Percentiles rank a stretch among this genome's conserved stretches.
These are phyloP conservation scores for Smallanthus sonchifolius DNA, from an alignment of 129 eudicot genomes.

Conservation along the genomic window DNA sequence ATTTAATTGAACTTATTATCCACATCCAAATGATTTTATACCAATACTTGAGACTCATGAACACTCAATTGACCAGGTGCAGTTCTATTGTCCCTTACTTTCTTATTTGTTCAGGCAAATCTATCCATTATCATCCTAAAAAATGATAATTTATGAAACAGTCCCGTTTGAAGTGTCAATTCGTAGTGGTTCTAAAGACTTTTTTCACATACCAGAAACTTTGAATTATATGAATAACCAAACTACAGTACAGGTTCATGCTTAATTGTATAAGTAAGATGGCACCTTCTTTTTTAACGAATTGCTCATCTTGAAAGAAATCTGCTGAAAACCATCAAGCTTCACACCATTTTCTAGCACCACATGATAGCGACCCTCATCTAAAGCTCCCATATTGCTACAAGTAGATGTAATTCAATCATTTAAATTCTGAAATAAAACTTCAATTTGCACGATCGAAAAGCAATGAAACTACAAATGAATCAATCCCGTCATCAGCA, in stretches of 20 bases:
- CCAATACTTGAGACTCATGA: too few species aligned
- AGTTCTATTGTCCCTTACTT: not conserved
- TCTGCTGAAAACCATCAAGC: too few species aligned
- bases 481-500: too few species aligned
- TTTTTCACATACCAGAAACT: not conserved
- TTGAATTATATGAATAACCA: not conserved
- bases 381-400: too few species aligned
- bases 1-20: not conserved
- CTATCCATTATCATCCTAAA: not conserved
- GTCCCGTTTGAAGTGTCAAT: not conserved
- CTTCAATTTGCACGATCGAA: too few species aligned
- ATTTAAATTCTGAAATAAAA: too few species aligned
- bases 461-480: too few species aligned
- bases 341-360: too few species aligned
- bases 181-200: not conserved
- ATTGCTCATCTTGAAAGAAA: too few species aligned
- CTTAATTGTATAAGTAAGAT: not conserved
- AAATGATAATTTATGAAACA: not conserved
- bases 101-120: not conserved
- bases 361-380: too few species aligned
- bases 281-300: not conserved
- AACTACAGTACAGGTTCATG: not conserved
- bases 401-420: too few species aligned
- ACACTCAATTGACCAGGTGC: not conserved
- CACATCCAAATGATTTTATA: too few species aligned